Base-by-base conservation (phyloP, 1,284 basidiomycete species). In the Trametes polyzona region DNA sequence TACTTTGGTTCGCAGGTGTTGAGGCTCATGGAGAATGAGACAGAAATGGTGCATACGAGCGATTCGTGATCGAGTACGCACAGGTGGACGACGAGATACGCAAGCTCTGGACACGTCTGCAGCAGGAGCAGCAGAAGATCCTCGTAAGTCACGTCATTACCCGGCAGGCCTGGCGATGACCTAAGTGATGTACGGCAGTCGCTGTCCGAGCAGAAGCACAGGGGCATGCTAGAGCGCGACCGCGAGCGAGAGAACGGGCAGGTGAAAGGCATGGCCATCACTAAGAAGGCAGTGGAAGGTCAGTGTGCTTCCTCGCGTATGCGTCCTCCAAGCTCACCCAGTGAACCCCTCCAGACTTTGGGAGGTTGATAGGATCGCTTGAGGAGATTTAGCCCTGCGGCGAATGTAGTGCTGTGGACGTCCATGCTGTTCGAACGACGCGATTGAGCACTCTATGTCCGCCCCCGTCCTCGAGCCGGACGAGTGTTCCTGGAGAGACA, bases 211-310 rank as follows among this genome's bases (percentile, higher is more conserved):
- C 55, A 59, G 55, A 66, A 61, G 35, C 55, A 65, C 32, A 51
- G 56, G 14, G 24, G 39, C 1, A 48, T 62, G n/a, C 16, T 46
- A 7, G 63, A 62, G 6, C 58, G 44, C 24, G 68, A 71, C 32
- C 47, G 57, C 10, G 64, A 58, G 17, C 55, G 69, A 21, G 69
- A 70, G 60, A 61, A 61, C 30, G 68, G 66, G 0, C 68, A 70
- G 39, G 64, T 71, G 10, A 61, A 65, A 41, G 69, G 68, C 0
- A 67, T 71, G 68, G 68, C 68, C 3, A 63, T 65, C 3, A 59
- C 67, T 1, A 71, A 71, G 60, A 69, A 67, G 46, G 68, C 69
- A 3, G 65, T 69, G 3, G 66, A 66, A 62, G 69, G 69, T 68
- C n/a, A 30, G 17, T 16, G 9, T 24, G 7, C 5, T 12, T 41